Conservation (phyloP, 768 basidiomycete species). For the Lactarius hengduanensis region DNA sequence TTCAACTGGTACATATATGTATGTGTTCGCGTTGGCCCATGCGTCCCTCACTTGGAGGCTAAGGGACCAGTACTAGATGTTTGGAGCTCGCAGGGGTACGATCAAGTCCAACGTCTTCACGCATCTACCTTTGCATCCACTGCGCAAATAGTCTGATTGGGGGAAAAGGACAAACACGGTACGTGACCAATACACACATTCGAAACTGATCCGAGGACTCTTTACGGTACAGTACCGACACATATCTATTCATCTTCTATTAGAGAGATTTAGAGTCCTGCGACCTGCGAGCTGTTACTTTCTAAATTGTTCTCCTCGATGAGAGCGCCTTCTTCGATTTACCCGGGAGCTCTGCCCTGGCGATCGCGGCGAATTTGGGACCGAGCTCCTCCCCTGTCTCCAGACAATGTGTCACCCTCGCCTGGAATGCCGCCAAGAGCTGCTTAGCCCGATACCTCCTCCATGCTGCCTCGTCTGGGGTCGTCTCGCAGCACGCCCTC, state of each 20-base stretch:
- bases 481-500: background rate
- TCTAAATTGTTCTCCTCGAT: background rate
- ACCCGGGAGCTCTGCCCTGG: background rate
- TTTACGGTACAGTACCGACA: background rate
- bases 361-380: background rate
- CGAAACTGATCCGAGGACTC: background rate
- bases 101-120: background rate
- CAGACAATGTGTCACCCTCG: background rate
- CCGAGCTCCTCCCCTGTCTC: background rate
- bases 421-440: background rate
- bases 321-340: background rate
- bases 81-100: background rate
- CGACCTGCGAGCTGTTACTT: background rate
- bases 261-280: background rate
- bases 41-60: background rate
- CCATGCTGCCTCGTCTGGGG: background rate
- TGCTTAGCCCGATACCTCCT: background rate
- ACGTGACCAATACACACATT: background rate
- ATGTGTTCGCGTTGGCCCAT: background rate
- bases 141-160: background rate
- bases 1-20: background rate
- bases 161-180: background rate
- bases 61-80: background rate
- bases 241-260: background rate
- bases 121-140: background rate